These are phyloP conservation scores for Vairimorpha necatrix DNA, from an alignment of 371 early-diverging fungal species.

Conservation along the genomic window DNA sequence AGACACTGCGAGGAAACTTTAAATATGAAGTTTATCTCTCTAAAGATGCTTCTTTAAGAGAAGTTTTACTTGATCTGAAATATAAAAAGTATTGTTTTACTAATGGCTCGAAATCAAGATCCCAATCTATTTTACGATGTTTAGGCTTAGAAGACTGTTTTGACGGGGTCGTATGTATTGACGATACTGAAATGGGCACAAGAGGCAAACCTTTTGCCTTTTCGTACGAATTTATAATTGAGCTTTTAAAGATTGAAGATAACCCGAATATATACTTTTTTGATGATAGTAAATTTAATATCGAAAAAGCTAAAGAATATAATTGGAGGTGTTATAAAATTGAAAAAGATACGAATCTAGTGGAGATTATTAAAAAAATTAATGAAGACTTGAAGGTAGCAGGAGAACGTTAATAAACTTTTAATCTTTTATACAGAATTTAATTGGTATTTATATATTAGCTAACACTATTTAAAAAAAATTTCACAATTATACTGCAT, in stretches of 20 bases:
- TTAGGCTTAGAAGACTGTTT: conserved; percentile 39
- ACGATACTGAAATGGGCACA: conserved; percentile 26
- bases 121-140: conserved; percentile 26
- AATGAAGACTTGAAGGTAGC: too few species aligned
- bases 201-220: conserved; percentile 32
- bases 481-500: too few species aligned
- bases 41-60: conserved; percentile 27
- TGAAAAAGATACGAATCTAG: background rate
- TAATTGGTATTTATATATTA: too few species aligned
- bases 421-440: too few species aligned
- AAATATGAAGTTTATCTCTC: conserved; percentile 20
- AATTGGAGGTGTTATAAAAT: conserved; percentile 32
- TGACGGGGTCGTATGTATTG: conserved; percentile 49
- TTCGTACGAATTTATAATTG: conserved; percentile 44
- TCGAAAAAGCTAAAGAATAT: conserved; percentile 10
- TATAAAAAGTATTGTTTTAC: conserved; percentile 47
- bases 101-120: conserved; percentile 32
- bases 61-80: conserved; percentile 10
- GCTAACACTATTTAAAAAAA: too few species aligned
- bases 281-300: conserved; percentile 43
- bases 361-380: too few species aligned
- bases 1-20: background rate
- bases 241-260: conserved; percentile 14
- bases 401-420: too few species aligned
- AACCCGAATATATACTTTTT: conserved; percentile 44